phyloP scores from a whole-genome alignment of 768 basidiomycete species.

The Amanita pseudoporphyria region DNA sequence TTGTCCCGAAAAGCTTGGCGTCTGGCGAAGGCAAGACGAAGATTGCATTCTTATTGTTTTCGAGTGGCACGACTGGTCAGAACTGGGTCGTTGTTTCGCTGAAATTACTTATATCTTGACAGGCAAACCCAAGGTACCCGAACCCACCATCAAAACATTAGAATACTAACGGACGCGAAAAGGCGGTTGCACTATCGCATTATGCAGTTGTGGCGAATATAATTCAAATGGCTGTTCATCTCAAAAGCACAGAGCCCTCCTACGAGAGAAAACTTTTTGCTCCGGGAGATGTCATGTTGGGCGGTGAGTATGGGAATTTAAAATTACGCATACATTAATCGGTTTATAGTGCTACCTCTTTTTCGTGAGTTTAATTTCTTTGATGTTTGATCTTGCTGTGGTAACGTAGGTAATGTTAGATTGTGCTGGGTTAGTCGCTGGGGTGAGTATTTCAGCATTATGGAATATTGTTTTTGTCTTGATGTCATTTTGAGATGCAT shows the following conservation, averaged over 20 bases:
- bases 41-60: constrained; percentile 62
- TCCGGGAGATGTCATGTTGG: constrained; percentile 49
- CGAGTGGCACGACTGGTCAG: constrained; percentile 66
- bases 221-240: constrained; percentile 47
- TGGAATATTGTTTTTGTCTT: constrained; percentile 3
- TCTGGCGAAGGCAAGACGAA: constrained; percentile 53
- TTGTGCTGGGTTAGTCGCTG: constrained; percentile 51
- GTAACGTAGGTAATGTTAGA: constrained; percentile 24
- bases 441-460: constrained; percentile 24
- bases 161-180: not conserved
- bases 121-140: constrained; percentile 29
- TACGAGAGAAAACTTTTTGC: constrained; percentile 30
- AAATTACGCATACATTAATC: not conserved
- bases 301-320: constrained; percentile 30
- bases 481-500: constrained; percentile 28
- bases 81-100: constrained; percentile 14
- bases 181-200: constrained; percentile 65
- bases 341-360: constrained; percentile 41
- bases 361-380: constrained; percentile 58
- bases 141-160: not conserved
- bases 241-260: constrained; percentile 29
- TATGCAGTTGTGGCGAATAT: constrained; percentile 55
- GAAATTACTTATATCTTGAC: not conserved
- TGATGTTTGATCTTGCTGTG: constrained; percentile 23
- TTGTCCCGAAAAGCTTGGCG: constrained; percentile 34